These are phyloP conservation scores for Oryza longistaminata DNA, from an alignment of 176 grass and related monocot genomes.

Conservation along the genomic window DNA sequence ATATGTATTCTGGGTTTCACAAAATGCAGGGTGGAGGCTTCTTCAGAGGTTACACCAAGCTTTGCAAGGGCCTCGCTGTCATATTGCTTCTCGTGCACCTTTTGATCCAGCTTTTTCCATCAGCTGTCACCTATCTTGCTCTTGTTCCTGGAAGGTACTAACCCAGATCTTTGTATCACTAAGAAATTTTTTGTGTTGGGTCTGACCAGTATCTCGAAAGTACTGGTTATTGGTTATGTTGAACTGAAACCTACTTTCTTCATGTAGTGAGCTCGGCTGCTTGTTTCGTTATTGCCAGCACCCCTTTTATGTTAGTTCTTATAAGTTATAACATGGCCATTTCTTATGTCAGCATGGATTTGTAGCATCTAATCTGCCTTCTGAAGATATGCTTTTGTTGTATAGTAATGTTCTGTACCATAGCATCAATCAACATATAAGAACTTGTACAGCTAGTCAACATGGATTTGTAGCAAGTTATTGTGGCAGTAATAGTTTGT, in stretches of 20 bases:
- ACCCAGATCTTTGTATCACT: not conserved
- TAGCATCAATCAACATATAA: not conserved
- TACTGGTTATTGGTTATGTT: not conserved
- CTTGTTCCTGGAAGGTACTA: conserved; percentile 90
- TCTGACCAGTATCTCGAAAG: not conserved
- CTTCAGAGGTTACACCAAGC: conserved; percentile 84
- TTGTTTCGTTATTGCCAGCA: not conserved
- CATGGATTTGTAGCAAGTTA: not conserved
- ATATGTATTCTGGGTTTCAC: not conserved
- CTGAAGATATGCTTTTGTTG: not conserved
- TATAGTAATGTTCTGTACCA: not conserved
- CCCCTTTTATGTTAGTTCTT: not conserved
- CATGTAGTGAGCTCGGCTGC: not conserved
- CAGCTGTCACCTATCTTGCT: conserved; percentile 64
- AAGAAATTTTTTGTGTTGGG: not conserved
- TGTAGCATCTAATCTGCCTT: conserved; percentile 10
- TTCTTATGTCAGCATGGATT: conserved; percentile 17
- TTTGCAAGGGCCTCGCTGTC: conserved; percentile 90
- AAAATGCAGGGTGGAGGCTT: conserved; percentile 68
- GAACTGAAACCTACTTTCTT: not conserved
- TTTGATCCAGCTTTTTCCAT: conserved; percentile 77
- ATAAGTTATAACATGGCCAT: not conserved
- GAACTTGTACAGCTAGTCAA: not conserved
- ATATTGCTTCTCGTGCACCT: conserved; percentile 68
- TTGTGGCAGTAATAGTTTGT: not conserved